A percentile compares a stretch with the other conserved stretches of the same genome.
These are phyloP conservation scores for Chaetomidium leptoderma DNA, from an alignment of 495 filamentous ascomycete genomes.

Conservation along the genomic window DNA sequence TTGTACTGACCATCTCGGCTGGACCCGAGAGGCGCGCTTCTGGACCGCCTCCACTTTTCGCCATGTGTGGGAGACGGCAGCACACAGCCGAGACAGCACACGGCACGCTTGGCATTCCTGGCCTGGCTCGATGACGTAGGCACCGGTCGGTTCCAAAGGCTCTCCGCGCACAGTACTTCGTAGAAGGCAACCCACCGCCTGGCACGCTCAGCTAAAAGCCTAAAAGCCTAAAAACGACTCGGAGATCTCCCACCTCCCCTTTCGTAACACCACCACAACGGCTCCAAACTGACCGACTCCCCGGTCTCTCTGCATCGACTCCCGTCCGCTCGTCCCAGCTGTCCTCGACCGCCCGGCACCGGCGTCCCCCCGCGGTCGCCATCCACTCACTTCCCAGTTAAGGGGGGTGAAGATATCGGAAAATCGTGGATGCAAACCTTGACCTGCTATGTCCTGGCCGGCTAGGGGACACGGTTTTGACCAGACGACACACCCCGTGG, in stretches of 20 bases:
- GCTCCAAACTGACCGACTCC: neutral
- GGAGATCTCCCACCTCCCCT: neutral
- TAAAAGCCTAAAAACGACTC: too few species aligned
- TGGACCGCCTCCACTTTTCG: neutral
- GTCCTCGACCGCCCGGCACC: neutral
- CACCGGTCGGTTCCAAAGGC: neutral
- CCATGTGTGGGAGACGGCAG: neutral
- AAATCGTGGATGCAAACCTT: neutral
- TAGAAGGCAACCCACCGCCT: neutral
- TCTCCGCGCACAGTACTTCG: neutral
- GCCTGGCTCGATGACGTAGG: constrained; percentile 6
- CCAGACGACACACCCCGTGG: constrained; percentile 5
- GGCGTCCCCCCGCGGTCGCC: too few species aligned
- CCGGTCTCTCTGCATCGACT: neutral
- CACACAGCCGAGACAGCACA: too few species aligned
- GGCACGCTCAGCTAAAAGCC: too few species aligned
- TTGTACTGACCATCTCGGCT: too few species aligned
- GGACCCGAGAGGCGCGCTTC: too few species aligned
- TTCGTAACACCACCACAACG: neutral
- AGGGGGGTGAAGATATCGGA: neutral
- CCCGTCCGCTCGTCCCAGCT: neutral
- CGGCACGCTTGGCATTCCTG: constrained; percentile 5
- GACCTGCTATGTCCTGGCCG: constrained; percentile 11
- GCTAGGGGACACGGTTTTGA: constrained; percentile 2
- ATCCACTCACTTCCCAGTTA: neutral